Base-by-base conservation (phyloP, 129 eudicot genomes). In the Arctium minus region DNA sequence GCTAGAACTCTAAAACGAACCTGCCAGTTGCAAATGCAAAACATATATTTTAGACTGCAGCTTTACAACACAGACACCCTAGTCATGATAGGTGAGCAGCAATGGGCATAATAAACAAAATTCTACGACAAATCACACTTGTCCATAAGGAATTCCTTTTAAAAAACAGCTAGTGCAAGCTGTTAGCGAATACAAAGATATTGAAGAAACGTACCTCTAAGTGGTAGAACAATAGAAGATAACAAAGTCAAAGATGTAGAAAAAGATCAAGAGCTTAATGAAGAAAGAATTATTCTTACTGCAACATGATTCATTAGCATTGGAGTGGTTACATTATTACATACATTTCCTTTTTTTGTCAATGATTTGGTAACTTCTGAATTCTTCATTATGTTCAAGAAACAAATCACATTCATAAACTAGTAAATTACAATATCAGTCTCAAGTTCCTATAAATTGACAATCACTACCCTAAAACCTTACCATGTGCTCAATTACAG, bases 21-120 rank as follows among this genome's bases (percentile, higher is more conserved):
- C 50, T 5, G 74, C 75, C 10, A 50, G 65, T 74, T 75, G 79
- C 71, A 80, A 76, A 37, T 84, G 88, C 84, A 77, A 64, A 64
- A 80, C 31, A 80, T 37, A 36, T 5, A 48, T 27, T 18, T 46
- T 33, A 71, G 35, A 79, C 30, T 64, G 39, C 75, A 79, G 67
- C 30, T 15, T 79, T 31, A 39, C 50, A 44, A 44, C 13, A 44
- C 50, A 44, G 50, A 44, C 50, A 44, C 50, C 50, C 50, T 8
- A 8, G 13, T 44, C 50, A 44, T 44, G 50, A 44, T 44, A 44
- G 12, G 9, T 44, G 50, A 44, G 12, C 50, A 44, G 50, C 50
- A 8, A 44, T 8, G 2, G 13, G 12, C 9, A 44, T 44, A 44
- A 8, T 44, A 44, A 44, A 44, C 50, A 44, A 44, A 44, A 44